Evolutionary conservation across 2,329 filamentous ascomycete species (phyloP), one percentile per base, ranked within the genome.

Genomic region (Alternaria solani): DNA sequence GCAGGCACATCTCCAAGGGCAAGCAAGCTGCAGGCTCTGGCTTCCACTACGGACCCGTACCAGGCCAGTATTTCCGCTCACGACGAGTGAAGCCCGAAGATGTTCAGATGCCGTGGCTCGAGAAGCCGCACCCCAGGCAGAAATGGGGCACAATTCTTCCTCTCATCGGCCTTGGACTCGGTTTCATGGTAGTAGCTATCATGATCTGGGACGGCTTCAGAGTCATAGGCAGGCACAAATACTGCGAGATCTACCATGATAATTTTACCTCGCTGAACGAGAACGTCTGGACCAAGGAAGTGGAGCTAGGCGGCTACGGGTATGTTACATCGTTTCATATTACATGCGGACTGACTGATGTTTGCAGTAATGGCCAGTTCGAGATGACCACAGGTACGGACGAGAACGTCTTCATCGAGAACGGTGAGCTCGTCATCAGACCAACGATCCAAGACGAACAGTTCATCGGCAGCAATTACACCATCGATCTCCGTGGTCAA

Each of bases 101-200:
- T 49, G 78, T 92, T 3, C 89, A 93, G 75, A 90, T 91, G 80
- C 90, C 92, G 12, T 95, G 92, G 92, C 79, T 90, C 39, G 79
- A 86, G n/a, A 89, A 88, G 74, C 88, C 83, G 58, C 89, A 94
- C 66, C 89, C 90, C 12, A 90, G 88, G 76, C 91, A 94, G 83
- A 95, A 93, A 81, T 95, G 92, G 92, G 88, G 92, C 8, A 93
- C 89, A 2, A 93, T 94, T 64, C 85, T 96, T 58, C 92, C 92
- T 2, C 74, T 93, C 42, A 75, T 92, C 25, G 92, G 91, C 47
- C 86, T 95, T 51, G 48, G 88, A 3, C 62, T 93, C 14, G 92
- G 92, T 14, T 75, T 94, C 36, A 86, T 77, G 3, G 80, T 94
- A 41, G 87, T 89, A 1, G 91, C 84, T 1, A 87, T 94, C 70